Evolutionary conservation across 192 early-diverging fungal species (phyloP).

Genomic region (Rhizophagus prolifer): DNA sequence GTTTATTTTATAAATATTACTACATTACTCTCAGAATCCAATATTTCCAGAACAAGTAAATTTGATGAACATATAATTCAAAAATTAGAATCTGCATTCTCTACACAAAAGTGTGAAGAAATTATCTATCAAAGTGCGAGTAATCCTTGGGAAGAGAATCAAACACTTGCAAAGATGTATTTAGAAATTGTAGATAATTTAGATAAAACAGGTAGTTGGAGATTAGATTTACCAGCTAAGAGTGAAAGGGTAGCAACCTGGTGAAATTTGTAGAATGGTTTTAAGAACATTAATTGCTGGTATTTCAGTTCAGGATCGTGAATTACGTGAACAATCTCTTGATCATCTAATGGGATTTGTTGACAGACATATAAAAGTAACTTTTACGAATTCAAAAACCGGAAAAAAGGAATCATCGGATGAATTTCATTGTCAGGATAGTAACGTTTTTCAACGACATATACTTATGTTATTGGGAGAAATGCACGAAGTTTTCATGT

Average conservation of each 20-base stretch:
- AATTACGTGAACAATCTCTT: conserved; percentile 12
- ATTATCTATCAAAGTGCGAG: conserved; percentile 28
- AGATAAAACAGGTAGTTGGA: conserved; percentile 27
- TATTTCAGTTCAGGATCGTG: conserved; percentile 9
- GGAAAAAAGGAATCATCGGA: not conserved
- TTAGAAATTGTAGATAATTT: conserved; percentile 21
- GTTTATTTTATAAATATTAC: not conserved
- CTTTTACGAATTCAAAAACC: not conserved
- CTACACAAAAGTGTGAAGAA: conserved; percentile 3
- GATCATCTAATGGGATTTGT: conserved; percentile 16
- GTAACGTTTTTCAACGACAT: conserved; percentile 22
- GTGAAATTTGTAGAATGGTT: conserved; percentile 28
- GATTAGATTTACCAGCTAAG: conserved; percentile 19
- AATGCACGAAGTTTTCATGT: conserved; percentile 31
- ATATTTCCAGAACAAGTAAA: not conserved
- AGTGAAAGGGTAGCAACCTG: conserved; percentile 20
- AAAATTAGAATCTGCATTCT: conserved; percentile 18
- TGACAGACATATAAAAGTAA: conserved; percentile 19
- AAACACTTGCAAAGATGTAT: not conserved
- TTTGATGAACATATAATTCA: conserved; percentile 10
- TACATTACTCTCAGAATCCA: not conserved
- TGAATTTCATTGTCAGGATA: conserved; percentile 22
- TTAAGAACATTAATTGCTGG: conserved; percentile 22
- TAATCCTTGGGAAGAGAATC: conserved; percentile 31
- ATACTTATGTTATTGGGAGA: conserved; percentile 27